A percentile compares a stretch with the other conserved stretches of the same genome.
These are phyloP conservation scores for Hymenoscyphus fructigenus DNA, from an alignment of 2,329 filamentous ascomycete species.

Conservation along the genomic window DNA sequence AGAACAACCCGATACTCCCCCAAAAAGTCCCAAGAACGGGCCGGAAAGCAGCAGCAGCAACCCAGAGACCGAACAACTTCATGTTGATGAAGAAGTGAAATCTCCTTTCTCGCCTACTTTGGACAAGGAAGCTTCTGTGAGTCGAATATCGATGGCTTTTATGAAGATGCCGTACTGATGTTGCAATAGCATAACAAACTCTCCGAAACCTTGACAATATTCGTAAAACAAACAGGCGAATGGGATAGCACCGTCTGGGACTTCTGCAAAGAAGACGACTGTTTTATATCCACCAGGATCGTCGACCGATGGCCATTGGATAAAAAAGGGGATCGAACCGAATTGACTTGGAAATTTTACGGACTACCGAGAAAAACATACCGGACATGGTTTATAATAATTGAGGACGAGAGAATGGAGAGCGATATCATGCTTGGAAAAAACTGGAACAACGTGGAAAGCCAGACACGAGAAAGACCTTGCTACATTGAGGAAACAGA, in stretches of 20 bases:
- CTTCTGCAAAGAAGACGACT: conserved; percentile 2
- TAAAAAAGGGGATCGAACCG: background rate
- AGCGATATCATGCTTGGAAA: conserved; percentile 3
- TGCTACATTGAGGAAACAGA: background rate
- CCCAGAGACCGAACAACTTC: background rate
- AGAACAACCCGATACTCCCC: background rate
- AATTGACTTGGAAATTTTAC: background rate
- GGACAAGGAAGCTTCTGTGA: background rate
- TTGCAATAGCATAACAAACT: background rate
- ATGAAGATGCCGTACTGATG: background rate
- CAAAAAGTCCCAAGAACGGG: background rate
- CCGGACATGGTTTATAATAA: background rate
- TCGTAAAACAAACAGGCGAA: background rate
- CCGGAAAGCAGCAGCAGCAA: background rate
- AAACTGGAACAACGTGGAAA: background rate
- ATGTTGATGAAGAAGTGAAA: background rate
- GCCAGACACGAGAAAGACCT: background rate
- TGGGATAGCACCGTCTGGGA: background rate
- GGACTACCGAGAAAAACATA: background rate
- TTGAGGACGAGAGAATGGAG: background rate
- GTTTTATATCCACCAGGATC: background rate
- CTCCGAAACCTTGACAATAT: background rate
- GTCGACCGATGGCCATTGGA: background rate
- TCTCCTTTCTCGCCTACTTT: background rate
- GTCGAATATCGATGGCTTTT: background rate